Evolutionary conservation across 176 grass and related monocot genomes (phyloP).

Genomic region (Dendrocalamus sinicus): DNA sequence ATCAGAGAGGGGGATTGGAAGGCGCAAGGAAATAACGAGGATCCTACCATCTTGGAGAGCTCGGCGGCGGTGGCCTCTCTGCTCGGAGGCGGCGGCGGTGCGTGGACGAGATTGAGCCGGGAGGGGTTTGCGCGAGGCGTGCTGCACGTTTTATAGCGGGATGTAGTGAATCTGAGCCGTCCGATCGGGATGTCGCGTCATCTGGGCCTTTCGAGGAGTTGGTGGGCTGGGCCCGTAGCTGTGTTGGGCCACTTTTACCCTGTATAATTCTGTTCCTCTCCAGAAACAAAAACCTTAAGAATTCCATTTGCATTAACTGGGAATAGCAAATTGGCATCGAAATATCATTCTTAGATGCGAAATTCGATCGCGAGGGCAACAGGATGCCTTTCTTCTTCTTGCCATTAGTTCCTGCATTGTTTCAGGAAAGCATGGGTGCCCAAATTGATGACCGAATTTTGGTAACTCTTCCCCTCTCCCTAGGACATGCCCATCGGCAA

Average conservation of each 20-base stretch:
- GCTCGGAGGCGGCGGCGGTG: not conserved
- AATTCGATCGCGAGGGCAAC: not conserved
- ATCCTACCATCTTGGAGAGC: constrained; percentile 39
- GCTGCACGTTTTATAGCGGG: not conserved
- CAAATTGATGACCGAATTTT: no score
- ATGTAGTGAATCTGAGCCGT: constrained; percentile 1
- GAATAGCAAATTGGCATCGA: not conserved
- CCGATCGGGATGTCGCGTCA: not conserved
- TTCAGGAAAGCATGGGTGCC: not conserved
- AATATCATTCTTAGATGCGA: not conserved
- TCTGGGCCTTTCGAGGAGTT: not conserved
- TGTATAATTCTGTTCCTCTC: not conserved
- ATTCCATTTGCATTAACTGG: not conserved
- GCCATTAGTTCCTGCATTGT: not conserved
- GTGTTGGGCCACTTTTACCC: not conserved
- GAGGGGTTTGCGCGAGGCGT: not conserved
- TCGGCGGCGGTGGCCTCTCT: not conserved
- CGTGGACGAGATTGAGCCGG: not conserved
- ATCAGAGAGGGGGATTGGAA: not conserved
- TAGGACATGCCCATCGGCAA: no score
- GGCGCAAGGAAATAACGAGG: not conserved
- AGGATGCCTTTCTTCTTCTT: not conserved
- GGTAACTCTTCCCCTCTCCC: no score
- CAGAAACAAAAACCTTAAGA: not conserved
- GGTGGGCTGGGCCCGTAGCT: not conserved